These are phyloP conservation scores for Diaporthe sp. DNA, from an alignment of 2,329 filamentous ascomycete species.

Conservation along the genomic window DNA sequence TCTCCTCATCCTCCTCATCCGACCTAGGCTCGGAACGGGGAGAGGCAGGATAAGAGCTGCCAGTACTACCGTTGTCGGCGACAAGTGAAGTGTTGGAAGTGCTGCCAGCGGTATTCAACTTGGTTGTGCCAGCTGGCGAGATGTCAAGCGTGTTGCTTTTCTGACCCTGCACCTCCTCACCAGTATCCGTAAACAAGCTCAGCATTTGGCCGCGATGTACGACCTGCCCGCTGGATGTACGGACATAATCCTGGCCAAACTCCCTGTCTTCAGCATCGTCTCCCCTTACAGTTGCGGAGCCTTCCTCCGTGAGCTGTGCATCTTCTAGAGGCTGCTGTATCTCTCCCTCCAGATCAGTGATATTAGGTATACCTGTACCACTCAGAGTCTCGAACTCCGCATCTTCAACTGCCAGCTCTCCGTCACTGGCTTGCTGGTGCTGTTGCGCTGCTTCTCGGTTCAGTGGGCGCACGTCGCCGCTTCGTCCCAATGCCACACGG, in stretches of 20 bases:
- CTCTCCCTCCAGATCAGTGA: neutral
- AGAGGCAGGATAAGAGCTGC: neutral
- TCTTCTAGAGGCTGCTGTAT: constrained; percentile 20
- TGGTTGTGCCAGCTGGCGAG: neutral
- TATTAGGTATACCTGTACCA: neutral
- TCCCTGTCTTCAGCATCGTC: constrained; percentile 36
- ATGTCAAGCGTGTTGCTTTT: neutral
- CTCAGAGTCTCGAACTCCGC: neutral
- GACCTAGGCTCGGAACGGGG: neutral
- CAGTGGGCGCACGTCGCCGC: neutral
- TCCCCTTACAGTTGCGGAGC: neutral
- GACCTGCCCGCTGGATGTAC: constrained; percentile 46
- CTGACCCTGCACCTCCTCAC: constrained; percentile 39
- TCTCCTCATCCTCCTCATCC: constrained; percentile 62
- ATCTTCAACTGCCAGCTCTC: neutral
- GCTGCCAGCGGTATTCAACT: constrained; percentile 45
- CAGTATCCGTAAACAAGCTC: constrained; percentile 45
- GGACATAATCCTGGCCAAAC: constrained; percentile 40
- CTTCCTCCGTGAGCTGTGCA: neutral
- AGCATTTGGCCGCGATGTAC: constrained; percentile 51
- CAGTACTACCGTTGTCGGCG: constrained; percentile 51
- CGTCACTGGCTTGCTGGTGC: neutral
- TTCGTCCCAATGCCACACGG: constrained; percentile 68
- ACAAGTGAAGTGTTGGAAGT: constrained; percentile 63
- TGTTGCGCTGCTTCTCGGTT: neutral